Evolutionary conservation across 768 basidiomycete species (phyloP).

Genomic region (Serendipita sp.): DNA sequence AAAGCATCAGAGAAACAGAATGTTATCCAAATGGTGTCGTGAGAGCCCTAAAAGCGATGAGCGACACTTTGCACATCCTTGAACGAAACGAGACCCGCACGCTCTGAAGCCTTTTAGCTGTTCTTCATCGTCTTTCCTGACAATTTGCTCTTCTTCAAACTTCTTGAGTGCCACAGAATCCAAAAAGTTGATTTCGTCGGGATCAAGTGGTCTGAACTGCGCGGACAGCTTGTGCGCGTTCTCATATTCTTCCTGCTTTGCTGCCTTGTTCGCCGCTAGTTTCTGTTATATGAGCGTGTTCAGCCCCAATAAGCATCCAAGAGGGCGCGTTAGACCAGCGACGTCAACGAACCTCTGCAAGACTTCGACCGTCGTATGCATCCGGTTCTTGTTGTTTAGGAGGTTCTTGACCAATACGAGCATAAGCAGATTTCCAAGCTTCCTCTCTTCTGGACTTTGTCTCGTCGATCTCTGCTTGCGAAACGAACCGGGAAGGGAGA

Average conservation of each 20-base stretch:
- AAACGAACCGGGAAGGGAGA: constrained; percentile 53
- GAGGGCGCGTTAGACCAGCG: background rate
- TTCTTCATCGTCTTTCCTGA: constrained; percentile 60
- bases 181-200: constrained; percentile 81
- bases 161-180: constrained; percentile 67
- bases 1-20: background rate
- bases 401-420: constrained; percentile 76
- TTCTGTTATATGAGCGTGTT: constrained; percentile 34
- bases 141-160: constrained; percentile 57
- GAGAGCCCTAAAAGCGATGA: background rate
- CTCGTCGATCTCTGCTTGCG: constrained; percentile 59
- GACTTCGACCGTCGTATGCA: constrained; percentile 65
- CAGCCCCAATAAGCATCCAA: constrained; percentile 1
- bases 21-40: background rate
- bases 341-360: constrained; percentile 58
- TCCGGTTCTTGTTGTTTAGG: constrained; percentile 64
- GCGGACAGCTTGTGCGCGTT: constrained; percentile 63
- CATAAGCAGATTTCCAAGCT: constrained; percentile 84
- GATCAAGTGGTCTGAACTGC: constrained; percentile 77
- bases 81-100: constrained; percentile 25
- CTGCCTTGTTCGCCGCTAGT: constrained; percentile 78
- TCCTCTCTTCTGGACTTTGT: constrained; percentile 55
- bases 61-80: background rate
- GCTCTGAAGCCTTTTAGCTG: constrained; percentile 67
- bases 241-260: constrained; percentile 90